Percentiles rank a stretch among this genome's conserved stretches.
phyloP scores from a whole-genome alignment of 768 basidiomycete species.

The Leccinum ochraceum region DNA sequence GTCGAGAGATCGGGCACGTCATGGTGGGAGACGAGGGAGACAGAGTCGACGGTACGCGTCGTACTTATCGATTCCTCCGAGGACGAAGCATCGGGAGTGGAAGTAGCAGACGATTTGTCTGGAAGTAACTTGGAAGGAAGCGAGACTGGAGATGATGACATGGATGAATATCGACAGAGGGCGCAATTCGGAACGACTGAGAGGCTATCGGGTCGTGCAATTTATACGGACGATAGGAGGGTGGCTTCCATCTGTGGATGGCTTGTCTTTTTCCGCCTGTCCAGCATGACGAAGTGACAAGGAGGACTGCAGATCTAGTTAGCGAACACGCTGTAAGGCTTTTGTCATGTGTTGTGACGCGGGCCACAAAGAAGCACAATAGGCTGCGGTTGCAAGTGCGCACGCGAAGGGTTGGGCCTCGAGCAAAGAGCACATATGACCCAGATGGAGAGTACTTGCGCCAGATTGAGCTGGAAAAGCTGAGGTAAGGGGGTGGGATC shows the following conservation, averaged over 20 bases:
- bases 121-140: slow-evolving; percentile 11
- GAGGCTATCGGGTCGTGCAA: slow-evolving; percentile 11
- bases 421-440: slow-evolving; percentile 14
- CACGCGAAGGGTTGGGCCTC: slow-evolving; percentile 10
- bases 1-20: slow-evolving; percentile 46
- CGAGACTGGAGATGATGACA: slow-evolving; percentile 17
- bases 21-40: slow-evolving; percentile 22
- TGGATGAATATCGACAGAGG: slow-evolving; percentile 14
- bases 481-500: slow-evolving; percentile 16
- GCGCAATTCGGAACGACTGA: slow-evolving; percentile 1
- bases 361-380: slow-evolving; percentile 31
- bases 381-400: slow-evolving; percentile 8
- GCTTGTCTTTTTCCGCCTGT: slow-evolving; percentile 21
- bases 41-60: slow-evolving; percentile 22
- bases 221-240: slow-evolving; percentile 30
- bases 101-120: slow-evolving; percentile 1
- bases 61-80: slow-evolving; percentile 25
- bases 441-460: slow-evolving; percentile 14
- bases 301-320: slow-evolving; percentile 24
- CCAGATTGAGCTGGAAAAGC: slow-evolving; percentile 12
- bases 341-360: slow-evolving; percentile 30
- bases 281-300: slow-evolving; percentile 6
- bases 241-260: slow-evolving; percentile 26
- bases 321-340: slow-evolving; percentile 29
- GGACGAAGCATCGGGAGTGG: slow-evolving; percentile 10